Evolutionary conservation across 164 flowering plant genomes (phyloP).

Genomic region (Piper longum): DNA sequence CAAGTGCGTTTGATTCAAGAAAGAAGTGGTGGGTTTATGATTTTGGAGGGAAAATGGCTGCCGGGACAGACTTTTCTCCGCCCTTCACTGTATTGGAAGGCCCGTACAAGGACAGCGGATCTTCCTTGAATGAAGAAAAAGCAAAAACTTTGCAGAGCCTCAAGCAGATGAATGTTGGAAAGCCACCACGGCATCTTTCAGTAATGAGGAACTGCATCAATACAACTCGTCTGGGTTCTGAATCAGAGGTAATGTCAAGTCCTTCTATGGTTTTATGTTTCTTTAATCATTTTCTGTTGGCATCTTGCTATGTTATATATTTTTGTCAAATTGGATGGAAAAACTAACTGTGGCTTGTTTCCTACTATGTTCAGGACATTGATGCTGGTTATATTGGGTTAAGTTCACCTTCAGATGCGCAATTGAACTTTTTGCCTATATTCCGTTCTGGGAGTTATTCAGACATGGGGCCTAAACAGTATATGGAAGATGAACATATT

Average conservation of each 20-base stretch:
- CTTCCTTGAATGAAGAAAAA: constrained; percentile 18
- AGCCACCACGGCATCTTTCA: constrained; percentile 45
- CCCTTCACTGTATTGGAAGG: constrained; percentile 15
- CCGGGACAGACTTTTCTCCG: constrained; percentile 25
- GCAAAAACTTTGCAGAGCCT: constrained; percentile 19
- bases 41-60: constrained; percentile 23
- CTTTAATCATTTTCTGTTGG: neutral
- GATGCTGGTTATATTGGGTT: constrained; percentile 20
- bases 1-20: too few species aligned
- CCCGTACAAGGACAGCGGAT: constrained; percentile 17
- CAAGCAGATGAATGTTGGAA: constrained; percentile 26
- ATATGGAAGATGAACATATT: constrained; percentile 85
- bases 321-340: neutral
- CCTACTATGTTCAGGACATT: constrained; percentile 24
- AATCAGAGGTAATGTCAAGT: constrained; percentile 22
- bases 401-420: constrained; percentile 31
- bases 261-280: neutral
- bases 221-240: constrained; percentile 23
- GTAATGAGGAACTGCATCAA: constrained; percentile 40
- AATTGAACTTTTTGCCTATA: constrained; percentile 39
- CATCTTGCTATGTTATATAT: too few species aligned
- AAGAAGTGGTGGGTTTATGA: constrained; percentile 5
- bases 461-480: constrained; percentile 73
- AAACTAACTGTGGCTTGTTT: neutral
- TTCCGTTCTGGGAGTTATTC: constrained; percentile 86